Conservation (phyloP, 2,329 filamentous ascomycete genomes). For the Pseudogymnoascus sp. region DNA sequence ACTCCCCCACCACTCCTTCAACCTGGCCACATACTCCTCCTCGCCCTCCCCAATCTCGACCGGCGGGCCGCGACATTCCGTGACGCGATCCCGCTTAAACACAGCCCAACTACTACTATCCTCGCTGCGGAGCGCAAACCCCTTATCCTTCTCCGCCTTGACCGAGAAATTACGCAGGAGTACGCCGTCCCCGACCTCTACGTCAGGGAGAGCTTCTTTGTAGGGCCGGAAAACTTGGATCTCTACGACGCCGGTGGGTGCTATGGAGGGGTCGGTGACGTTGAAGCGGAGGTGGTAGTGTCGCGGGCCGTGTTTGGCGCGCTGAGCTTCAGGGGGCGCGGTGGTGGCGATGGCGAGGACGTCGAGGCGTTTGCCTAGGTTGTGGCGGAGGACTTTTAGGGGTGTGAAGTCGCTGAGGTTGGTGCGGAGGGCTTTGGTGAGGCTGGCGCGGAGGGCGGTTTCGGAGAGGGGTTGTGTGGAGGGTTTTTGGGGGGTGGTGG, state of each 20-base stretch:
- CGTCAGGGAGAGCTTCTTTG: slow-evolving; percentile 45
- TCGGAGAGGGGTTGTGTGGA: slow-evolving; percentile 14
- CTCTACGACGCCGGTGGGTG: slow-evolving; percentile 41
- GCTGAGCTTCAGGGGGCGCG: slow-evolving; percentile 40
- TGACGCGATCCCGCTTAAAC: slow-evolving; percentile 36
- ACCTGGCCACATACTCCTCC: slow-evolving; percentile 37
- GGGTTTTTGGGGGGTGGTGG: slow-evolving; percentile 14
- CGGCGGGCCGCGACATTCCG: slow-evolving; percentile 48
- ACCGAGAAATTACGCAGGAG: slow-evolving; percentile 49
- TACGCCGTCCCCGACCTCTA: slow-evolving; percentile 48
- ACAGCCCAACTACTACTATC: slow-evolving; percentile 54
- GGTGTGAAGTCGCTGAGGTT: slow-evolving; percentile 44
- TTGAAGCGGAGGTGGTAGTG: slow-evolving; percentile 52
- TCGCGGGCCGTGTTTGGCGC: slow-evolving; percentile 48
- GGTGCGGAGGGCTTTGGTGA: slow-evolving; percentile 21
- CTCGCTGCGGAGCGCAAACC: slow-evolving; percentile 41
- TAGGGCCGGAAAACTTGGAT: slow-evolving; percentile 52
- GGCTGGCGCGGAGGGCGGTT: slow-evolving; percentile 11
- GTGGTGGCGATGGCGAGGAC: slow-evolving; percentile 46
- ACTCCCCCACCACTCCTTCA: slow-evolving; percentile 37
- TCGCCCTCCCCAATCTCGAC: slow-evolving; percentile 47
- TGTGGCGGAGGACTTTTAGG: slow-evolving; percentile 43
- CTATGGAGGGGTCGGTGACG: slow-evolving; percentile 46
- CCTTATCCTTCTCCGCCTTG: slow-evolving; percentile 43
- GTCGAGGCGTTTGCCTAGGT: slow-evolving; percentile 42